phyloP scores from a whole-genome alignment of 768 basidiomycete genomes.

The Phanerochaete sordida region DNA sequence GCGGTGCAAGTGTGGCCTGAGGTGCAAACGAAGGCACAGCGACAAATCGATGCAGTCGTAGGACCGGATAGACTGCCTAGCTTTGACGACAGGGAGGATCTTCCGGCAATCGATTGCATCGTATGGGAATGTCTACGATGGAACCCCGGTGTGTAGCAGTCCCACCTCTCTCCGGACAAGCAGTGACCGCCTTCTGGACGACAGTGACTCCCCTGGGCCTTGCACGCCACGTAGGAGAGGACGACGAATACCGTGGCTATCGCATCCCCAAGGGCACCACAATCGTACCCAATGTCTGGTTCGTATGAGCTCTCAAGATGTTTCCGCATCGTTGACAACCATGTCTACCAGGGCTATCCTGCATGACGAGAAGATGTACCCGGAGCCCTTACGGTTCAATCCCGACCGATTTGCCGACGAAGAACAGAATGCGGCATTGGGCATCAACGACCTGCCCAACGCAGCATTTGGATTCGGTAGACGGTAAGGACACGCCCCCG shows the following conservation, averaged over 20 bases:
- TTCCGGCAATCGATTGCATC: constrained; percentile 52
- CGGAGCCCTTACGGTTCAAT: constrained; percentile 30
- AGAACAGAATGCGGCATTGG: constrained; percentile 24
- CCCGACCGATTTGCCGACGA: constrained; percentile 38
- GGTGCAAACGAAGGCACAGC: constrained; percentile 53
- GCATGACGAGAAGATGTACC: constrained; percentile 34
- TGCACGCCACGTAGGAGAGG: constrained; percentile 13
- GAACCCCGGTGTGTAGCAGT: constrained; percentile 9
- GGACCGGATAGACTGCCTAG: constrained; percentile 49
- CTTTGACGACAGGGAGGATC: constrained; percentile 47
- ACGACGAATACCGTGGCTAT: constrained; percentile 27
- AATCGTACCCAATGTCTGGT: constrained; percentile 12
- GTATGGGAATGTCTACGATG: constrained; percentile 15
- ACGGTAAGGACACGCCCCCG: neutral
- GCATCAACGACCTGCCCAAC: constrained; percentile 23
- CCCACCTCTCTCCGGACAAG: neutral
- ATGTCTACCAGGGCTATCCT: constrained; percentile 34
- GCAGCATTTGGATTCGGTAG: constrained; percentile 31
- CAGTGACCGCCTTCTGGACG: neutral
- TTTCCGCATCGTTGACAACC: too few relatives aligned
- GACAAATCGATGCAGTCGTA: constrained; percentile 61
- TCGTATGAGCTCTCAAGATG: too few relatives aligned
- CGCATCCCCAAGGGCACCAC: constrained; percentile 25
- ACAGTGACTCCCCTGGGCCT: constrained; percentile 12
- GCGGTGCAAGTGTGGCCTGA: constrained; percentile 63